Base-by-base conservation (phyloP, 805 yeast species). In the Starmerella bacillaris region DNA sequence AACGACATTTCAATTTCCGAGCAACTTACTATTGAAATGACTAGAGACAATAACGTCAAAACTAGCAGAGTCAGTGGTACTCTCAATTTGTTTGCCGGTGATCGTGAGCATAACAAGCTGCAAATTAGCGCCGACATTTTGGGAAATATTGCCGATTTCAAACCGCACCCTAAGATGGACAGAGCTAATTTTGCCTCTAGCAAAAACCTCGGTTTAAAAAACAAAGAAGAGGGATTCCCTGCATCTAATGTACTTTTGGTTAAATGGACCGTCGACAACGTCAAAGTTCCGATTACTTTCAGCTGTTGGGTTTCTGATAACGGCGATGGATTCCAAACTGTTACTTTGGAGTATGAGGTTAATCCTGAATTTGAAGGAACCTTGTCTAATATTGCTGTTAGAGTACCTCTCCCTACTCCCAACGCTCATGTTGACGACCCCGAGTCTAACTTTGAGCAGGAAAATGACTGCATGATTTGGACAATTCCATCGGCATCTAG, bases 141-240 rank as follows among this genome's bases (percentile, higher is more conserved):
- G 18, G 57, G 65, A 56, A 63, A 26, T 56, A 70, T 60, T 43
- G 61, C 72, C 31, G 83, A 76, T 51, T 89, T 70, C 63, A 84
- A 84, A 57, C 83, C 96, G 12, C 94, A 89, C 62, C 98, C 98
- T 43, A 84, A 86, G 54, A 92, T 89, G 45, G 95, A 89, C 59
- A 75, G 78, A 51, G 61, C 60, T 28, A 56, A 70, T 50, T 89
- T 86, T 56, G 64, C 67, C 30, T 53, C 66, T 11, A 55, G 62
- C 12, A 62, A 67, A 38, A 56, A 67, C 29, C 72, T 89, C 49
- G 77, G 77, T 1, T 67, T 84, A 51, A 79, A 78, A 53, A 92
- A 84, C 54, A 61, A 71, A 36, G 51, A 66, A 31, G 79, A 80
- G 51, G 70, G 83, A 24, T 84, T 89, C 70, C 96, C 96, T 27